These are phyloP conservation scores for Phytophthora cryptogea DNA, from an alignment of 352 stramenopile species.

Conservation along the genomic window DNA sequence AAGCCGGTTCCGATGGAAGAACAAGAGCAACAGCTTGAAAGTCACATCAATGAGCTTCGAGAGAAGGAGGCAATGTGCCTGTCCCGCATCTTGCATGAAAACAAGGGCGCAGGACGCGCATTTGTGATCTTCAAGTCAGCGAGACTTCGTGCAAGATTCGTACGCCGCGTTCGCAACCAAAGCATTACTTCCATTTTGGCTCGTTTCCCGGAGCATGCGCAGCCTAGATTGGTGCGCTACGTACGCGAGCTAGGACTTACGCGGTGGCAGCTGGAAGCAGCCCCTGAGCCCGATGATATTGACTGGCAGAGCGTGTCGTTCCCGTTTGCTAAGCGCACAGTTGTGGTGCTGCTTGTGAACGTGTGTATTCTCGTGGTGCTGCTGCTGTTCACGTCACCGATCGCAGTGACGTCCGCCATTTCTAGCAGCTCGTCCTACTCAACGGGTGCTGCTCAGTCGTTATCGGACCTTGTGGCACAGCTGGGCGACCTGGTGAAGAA, in stretches of 20 bases:
- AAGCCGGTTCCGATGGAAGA: constrained; percentile 51
- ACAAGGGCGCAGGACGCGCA: constrained; percentile 72
- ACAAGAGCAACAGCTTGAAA: constrained; percentile 38
- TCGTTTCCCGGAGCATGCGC: constrained; percentile 64
- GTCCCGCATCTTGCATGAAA: constrained; percentile 61
- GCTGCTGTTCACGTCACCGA: constrained; percentile 81
- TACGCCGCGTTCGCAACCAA: constrained; percentile 71
- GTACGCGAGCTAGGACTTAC: constrained; percentile 82
- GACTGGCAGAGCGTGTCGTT: constrained; percentile 88
- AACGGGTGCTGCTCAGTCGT: constrained; percentile 55
- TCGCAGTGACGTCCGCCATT: constrained; percentile 85
- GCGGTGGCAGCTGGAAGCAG: constrained; percentile 73
- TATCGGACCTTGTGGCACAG: constrained; percentile 70
- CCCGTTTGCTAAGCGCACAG: constrained; percentile 79
- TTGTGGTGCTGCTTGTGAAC: constrained; percentile 75
- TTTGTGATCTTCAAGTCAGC: constrained; percentile 86
- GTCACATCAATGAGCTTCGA: constrained; percentile 61
- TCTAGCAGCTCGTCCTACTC: constrained; percentile 71
- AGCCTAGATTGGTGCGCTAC: constrained; percentile 68
- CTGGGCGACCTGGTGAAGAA: constrained; percentile 60
- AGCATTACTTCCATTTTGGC: constrained; percentile 79
- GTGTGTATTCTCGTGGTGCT: constrained; percentile 76
- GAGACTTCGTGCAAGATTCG: constrained; percentile 73
- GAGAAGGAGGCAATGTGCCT: constrained; percentile 58
- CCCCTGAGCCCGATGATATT: constrained; percentile 82